Conservation (phyloP, 352 stramenopile genomes). For the Globisporangium nunn region DNA sequence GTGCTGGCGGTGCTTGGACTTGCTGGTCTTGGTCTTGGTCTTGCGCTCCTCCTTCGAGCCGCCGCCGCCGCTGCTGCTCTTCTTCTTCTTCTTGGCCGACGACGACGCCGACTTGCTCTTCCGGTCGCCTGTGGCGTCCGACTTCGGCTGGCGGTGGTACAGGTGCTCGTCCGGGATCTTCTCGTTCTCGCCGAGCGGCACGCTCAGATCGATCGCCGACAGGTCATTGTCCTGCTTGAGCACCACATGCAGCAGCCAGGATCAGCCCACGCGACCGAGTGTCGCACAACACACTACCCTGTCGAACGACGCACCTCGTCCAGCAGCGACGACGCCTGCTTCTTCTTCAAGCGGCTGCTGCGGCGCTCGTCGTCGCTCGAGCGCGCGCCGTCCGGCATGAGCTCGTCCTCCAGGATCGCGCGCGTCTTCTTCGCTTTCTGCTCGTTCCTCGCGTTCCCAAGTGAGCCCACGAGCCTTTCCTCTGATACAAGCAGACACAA, state of each 20-base stretch:
- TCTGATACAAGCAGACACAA: background rate
- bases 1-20: slow-evolving; percentile 14
- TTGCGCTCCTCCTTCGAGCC: slow-evolving; percentile 30
- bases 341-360: slow-evolving; percentile 31
- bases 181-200: slow-evolving; percentile 69
- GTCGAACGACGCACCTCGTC: slow-evolving; percentile 24
- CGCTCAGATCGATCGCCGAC: slow-evolving; percentile 67
- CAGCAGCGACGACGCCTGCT: slow-evolving; percentile 18
- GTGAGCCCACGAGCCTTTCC: too few species aligned
- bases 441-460: background rate
- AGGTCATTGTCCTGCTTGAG: slow-evolving; percentile 50
- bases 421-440: slow-evolving; percentile 42
- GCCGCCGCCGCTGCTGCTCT: too few species aligned
- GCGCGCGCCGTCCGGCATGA: slow-evolving; percentile 70
- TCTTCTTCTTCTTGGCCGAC: background rate
- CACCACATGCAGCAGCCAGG: background rate
- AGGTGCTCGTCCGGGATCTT: slow-evolving; percentile 77
- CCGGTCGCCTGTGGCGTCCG: slow-evolving; percentile 30
- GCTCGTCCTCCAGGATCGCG: slow-evolving; percentile 57
- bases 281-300: background rate
- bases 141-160: slow-evolving; percentile 53
- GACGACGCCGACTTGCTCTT: slow-evolving; percentile 52
- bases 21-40: slow-evolving; percentile 23
- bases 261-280: too few species aligned
- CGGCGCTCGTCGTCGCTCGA: slow-evolving; percentile 66